Base-by-base conservation (phyloP, 495 filamentous ascomycete species). In the Melanomma pulvis-pyrius region DNA sequence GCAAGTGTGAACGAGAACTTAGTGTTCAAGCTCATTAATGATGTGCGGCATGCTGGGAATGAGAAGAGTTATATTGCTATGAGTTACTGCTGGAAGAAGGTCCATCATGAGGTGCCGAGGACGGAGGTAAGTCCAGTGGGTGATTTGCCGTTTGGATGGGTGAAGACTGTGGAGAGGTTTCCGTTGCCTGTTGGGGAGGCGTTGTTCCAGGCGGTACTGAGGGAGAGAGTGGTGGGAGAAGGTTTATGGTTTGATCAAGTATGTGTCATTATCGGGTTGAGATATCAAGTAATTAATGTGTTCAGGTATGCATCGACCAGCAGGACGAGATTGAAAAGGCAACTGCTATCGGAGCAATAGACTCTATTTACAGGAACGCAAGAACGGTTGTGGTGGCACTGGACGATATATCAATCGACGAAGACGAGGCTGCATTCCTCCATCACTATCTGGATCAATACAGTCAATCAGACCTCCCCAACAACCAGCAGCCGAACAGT, bases 221-320 rank as follows among this genome's bases (percentile, higher is more conserved):
- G 61, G 49, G 61, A 66, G 52, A 66, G 51, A 26, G 26, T 6
- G 8, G 61, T 44, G 29, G 29, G 28, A 7, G 68, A 70, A 39
- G 68, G 68, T 11, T 19, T 70, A 15, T 70, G 68, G 68, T 70
- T 66, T 32, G 68, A 70, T 50, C 62, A 70, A 32, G 65, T 68
- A 49, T 57, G 34, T 32, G 8, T n/a, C 15, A 6, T 13, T 2
- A 22, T n/a, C 15, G n/a, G 24, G 11, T 63, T 13, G 49, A 36
- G n/a, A 12, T n/a, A 32, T n/a, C 39, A 1, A 17, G 25, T n/a
- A 47, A 46, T 53, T 26, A 4, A 13, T n/a, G 8, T 49, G 13
- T 24, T 6, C 53, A 75, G 61, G 74, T 77, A 21, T 76, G 72
- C 61, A 77, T 78, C 59, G 71, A 75, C 51, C 71, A 74, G 29